Evolutionary conservation across 2,329 filamentous ascomycete genomes (phyloP).

Genomic region (Diplodia mutila): DNA sequence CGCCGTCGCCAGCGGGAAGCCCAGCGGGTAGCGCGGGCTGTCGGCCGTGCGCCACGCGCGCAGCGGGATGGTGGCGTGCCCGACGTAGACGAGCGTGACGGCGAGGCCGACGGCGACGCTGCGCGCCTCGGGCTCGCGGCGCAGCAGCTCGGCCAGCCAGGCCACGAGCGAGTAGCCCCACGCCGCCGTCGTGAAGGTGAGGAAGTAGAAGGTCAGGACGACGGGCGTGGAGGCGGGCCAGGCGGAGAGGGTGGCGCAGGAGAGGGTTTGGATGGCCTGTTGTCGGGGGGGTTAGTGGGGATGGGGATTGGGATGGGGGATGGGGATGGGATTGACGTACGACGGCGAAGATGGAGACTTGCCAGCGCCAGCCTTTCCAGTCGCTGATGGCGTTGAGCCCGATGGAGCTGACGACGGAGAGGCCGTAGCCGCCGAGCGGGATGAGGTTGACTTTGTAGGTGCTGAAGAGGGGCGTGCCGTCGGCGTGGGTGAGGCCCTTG

Average conservation of each 20-base stretch:
- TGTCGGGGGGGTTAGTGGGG: background rate
- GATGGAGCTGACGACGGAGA: conserved; percentile 25
- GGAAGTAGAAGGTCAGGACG: conserved; percentile 28
- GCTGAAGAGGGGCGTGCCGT: conserved; percentile 25
- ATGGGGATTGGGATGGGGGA: no score
- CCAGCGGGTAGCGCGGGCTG: conserved; percentile 19
- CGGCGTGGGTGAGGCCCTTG: conserved; percentile 24
- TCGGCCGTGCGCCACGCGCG: conserved; percentile 26
- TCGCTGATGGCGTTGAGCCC: conserved; percentile 28
- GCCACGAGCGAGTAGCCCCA: conserved; percentile 26
- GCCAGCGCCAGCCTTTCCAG: conserved; percentile 28
- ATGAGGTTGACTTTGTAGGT: conserved; percentile 29
- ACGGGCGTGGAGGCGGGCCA: conserved; percentile 23
- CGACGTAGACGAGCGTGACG: conserved; percentile 21
- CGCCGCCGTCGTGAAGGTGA: conserved; percentile 27
- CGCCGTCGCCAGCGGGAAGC: conserved; percentile 11
- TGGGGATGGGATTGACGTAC: background rate
- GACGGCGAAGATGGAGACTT: conserved; percentile 26
- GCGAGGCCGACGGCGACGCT: conserved; percentile 25
- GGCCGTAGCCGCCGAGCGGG: conserved; percentile 27
- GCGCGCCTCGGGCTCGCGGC: conserved; percentile 28
- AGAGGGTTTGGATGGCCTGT: conserved; percentile 9
- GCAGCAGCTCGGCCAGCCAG: conserved; percentile 28
- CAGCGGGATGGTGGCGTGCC: conserved; percentile 28
- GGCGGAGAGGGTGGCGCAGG: conserved; percentile 25